Base-by-base conservation (phyloP, 345 rosid species). In the Orychophragmus violaceus region DNA sequence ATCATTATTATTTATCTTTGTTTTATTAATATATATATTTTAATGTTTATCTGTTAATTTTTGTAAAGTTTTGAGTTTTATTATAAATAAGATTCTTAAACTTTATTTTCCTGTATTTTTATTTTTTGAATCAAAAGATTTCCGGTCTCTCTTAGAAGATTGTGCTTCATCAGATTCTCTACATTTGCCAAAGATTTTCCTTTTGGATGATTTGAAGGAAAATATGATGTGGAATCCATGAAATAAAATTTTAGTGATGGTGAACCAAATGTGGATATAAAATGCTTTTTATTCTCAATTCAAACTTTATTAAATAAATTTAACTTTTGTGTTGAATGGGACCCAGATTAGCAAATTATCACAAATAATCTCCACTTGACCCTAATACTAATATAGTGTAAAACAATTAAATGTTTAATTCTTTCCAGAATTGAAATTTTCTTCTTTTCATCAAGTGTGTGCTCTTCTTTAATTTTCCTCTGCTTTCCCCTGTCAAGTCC, bases 281-380 rank as follows among this genome's bases (percentile, higher is more conserved):
- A 59, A 22, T 12, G 17, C 6, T 49, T 28, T 61, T 16, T 4
- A 41, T 14, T 62, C 33, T 33, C 46, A 62, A 13, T 22, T 17
- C 14, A 29, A 63, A 55, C 64, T 62, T 62, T 59, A 21, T 62
- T 42, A 32, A 16, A 14, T 6, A 63, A 6, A 33, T 6, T 24
- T 10, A 54, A 13, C 49, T 36, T 55, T 2, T 37, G 53, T 37
- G 60, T 33, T 12, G 42, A 27, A 27, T 57, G 71, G 44, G 46
- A 25, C 64, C 63, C 42, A 18, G 0, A 55, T 45, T 4, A 63
- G 55, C 27, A 63, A 71, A 33, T 63, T 55, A 63, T 18, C 42
- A 32, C 58, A 55, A 72, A 64, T 52, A 57, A 64, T 72, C 66
- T 66, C 77, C 67, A 73, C 77, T 73, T 66, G 76, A 66, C 62